These are phyloP conservation scores for Aspergillus sp. DNA, from an alignment of 2,329 filamentous ascomycete genomes.

Conservation along the genomic window DNA sequence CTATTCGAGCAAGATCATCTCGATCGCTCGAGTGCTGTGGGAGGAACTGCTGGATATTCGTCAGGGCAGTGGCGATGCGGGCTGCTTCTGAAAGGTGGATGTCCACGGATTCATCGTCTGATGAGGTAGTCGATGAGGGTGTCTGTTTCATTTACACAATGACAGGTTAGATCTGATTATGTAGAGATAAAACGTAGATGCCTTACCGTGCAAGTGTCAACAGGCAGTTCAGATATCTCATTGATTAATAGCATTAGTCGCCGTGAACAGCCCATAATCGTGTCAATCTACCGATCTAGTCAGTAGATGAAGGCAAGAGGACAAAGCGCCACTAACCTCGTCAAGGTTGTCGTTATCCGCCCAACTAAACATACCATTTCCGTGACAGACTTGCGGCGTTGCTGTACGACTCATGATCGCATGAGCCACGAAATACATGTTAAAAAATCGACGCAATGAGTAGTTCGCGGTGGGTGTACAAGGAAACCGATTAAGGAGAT, in stretches of 20 bases:
- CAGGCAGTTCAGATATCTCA: constrained; percentile 21
- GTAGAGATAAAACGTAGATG: too few species aligned
- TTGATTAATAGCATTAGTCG: constrained; percentile 31
- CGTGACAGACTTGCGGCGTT: constrained; percentile 4
- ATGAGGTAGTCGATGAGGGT: not conserved
- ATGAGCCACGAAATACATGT: constrained; percentile 36
- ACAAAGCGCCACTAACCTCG: constrained; percentile 20
- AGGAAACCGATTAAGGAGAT: constrained; percentile 20
- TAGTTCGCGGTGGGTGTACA: constrained; percentile 10
- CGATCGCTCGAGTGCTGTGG: constrained; percentile 19
- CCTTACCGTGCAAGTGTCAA: not conserved
- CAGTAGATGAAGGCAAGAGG: not conserved
- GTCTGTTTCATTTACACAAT: not conserved
- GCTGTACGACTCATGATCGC: constrained; percentile 35
- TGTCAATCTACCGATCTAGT: constrained; percentile 26
- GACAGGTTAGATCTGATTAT: not conserved
- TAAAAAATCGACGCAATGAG: constrained; percentile 22
- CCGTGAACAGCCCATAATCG: constrained; percentile 35
- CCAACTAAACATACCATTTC: constrained; percentile 18
- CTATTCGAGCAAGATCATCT: constrained; percentile 26
- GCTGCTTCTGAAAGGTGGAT: not conserved
- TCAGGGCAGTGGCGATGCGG: constrained; percentile 12
- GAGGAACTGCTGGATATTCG: constrained; percentile 18
- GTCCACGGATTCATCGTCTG: not conserved
- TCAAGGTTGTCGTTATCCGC: constrained; percentile 26